Evolutionary conservation across 2,329 filamentous ascomycete genomes (phyloP), one percentile per base, ranked within the genome.

Genomic region (Talaromyces marneffei): DNA sequence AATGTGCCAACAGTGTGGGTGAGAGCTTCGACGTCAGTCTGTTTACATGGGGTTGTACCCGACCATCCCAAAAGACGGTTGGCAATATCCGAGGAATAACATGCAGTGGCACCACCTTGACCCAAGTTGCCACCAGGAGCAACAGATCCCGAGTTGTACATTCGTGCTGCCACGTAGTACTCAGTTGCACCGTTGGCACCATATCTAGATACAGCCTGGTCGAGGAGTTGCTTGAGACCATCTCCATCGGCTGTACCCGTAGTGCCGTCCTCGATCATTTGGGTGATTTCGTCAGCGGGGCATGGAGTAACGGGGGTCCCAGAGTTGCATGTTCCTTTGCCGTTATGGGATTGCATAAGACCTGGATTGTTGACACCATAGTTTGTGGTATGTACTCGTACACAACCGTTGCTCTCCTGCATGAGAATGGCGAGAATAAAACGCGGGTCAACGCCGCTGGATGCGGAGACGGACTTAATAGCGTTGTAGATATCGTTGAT

Each of bases 61-160:
- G 64, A 70, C 78, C 77, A 80, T 12, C 78, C 76, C 16, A 70
- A 69, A 44, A 82, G 69, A 48, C 79, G 72, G 66, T 82, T 82
- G 53, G 82, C 81, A 64, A 83, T 72, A 64, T 84, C 82, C 18
- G 72, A 76, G 8, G 77, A 73, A 67, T 84, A 84, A 72, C 80
- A 83, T 63, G 77, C 74, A 33, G 74, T 76, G 3, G 68, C 66
- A 67, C 79, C 72, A 48, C 77, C 77, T 59, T 74, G 64, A 6
- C 59, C 57, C 59, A 75, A 65, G 56, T 75, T 70, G 1, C 64
- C 64, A 12, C 60, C 63, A 1, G 57, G 12, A 25, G 67, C 66
- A 10, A 75, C 66, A 0, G 66, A 66, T 12, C 73, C 73, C 0
- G 73, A 74, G 63, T 75, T 75, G 63, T 75, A 75, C 16, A 73